Percentiles rank a stretch among this genome's conserved stretches.
phyloP scores from a whole-genome alignment of 2,329 filamentous ascomycete species.

The Arthrobotrys megalospora region DNA sequence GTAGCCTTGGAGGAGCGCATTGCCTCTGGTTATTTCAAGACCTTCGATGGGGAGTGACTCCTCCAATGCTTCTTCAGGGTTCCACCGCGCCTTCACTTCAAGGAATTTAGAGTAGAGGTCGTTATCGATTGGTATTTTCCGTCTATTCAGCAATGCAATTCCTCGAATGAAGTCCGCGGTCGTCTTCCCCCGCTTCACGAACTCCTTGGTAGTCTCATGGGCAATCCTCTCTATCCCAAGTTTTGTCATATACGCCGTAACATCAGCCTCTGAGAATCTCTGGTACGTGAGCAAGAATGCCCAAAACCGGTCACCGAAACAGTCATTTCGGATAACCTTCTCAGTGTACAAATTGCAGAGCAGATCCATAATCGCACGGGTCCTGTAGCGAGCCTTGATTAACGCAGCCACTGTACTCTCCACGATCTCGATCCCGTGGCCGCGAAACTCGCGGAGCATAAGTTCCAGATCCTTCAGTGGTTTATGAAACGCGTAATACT shows the following conservation, averaged over 20 bases:
- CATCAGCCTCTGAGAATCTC: constrained; percentile 48
- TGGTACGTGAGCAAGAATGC: constrained; percentile 59
- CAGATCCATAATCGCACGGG: constrained; percentile 60
- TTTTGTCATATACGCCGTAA: constrained; percentile 60
- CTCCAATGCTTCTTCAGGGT: constrained; percentile 50
- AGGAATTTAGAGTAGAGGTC: constrained; percentile 51
- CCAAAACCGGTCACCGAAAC: constrained; percentile 64
- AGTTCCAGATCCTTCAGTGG: constrained; percentile 59
- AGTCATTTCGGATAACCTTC: constrained; percentile 42
- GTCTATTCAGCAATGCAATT: constrained; percentile 38
- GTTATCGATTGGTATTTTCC: constrained; percentile 30
- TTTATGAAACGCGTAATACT: constrained; percentile 62
- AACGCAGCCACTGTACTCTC: constrained; percentile 60
- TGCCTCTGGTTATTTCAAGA: constrained; percentile 45
- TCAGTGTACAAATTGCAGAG: constrained; percentile 58
- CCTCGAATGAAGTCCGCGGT: constrained; percentile 50
- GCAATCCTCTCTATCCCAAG: constrained; percentile 50
- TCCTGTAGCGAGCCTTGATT: constrained; percentile 58
- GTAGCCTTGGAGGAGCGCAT: constrained; percentile 59
- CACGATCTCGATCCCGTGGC: constrained; percentile 49
- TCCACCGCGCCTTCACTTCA: constrained; percentile 44
- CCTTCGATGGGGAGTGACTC: constrained; percentile 54
- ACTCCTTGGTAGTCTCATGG: constrained; percentile 32
- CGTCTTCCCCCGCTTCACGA: constrained; percentile 47
- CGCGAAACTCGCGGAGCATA: constrained; percentile 59